These are phyloP conservation scores for Centella asiatica DNA, from an alignment of 129 eudicot genomes.

Conservation along the genomic window DNA sequence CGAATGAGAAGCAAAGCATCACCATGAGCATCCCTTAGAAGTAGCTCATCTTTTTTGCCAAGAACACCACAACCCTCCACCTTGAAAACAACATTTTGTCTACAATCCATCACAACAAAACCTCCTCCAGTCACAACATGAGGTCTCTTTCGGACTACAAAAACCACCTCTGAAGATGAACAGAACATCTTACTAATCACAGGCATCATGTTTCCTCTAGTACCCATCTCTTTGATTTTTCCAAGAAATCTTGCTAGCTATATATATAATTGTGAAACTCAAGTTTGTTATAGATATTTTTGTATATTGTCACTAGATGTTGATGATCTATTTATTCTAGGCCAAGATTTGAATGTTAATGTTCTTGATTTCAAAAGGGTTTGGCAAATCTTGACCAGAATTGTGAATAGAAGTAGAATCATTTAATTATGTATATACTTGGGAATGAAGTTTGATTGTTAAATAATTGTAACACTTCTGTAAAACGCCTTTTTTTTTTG, in stretches of 20 bases:
- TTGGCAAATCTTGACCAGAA: constrained; percentile 34
- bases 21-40: constrained; percentile 56
- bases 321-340: constrained; percentile 10
- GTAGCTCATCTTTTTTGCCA: constrained; percentile 55
- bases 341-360: not conserved
- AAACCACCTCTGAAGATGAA: constrained; percentile 46
- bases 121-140: constrained; percentile 73
- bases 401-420: not conserved
- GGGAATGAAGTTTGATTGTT: not conserved
- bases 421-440: constrained; percentile 19
- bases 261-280: not conserved
- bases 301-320: not conserved
- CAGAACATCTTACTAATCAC: constrained; percentile 69
- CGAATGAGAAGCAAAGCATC: constrained; percentile 69
- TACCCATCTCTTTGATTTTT: constrained; percentile 20
- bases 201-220: constrained; percentile 34
- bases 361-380: constrained; percentile 22
- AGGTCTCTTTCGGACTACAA: constrained; percentile 64
- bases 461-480: not conserved
- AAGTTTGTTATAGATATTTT: not conserved
- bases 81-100: constrained; percentile 47
- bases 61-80: constrained; percentile 90
- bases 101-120: constrained; percentile 49
- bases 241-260: not conserved
- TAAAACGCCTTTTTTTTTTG: not conserved